phyloP scores from a whole-genome alignment of 2,329 filamentous ascomycete genomes.

The Camillea tinctor region DNA sequence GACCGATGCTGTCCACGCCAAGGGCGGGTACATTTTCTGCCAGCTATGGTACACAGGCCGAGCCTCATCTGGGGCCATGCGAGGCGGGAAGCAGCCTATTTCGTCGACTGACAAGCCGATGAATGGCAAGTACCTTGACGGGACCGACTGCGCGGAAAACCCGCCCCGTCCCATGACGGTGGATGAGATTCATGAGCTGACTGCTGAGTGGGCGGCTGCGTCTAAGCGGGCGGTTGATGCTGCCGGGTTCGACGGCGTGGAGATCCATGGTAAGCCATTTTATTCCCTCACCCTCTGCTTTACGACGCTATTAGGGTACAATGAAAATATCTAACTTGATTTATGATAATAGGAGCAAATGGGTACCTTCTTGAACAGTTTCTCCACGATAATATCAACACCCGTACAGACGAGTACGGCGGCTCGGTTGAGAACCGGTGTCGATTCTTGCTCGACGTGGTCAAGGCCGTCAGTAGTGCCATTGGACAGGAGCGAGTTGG shows the following conservation, averaged over 20 bases:
- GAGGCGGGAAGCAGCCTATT: conserved; percentile 22
- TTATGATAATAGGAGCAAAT: conserved; percentile 38
- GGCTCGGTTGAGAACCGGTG: conserved; percentile 27
- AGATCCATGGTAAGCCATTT: conserved; percentile 39
- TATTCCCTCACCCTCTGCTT: not conserved
- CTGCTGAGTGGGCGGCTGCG: conserved; percentile 56
- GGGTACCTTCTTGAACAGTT: conserved; percentile 61
- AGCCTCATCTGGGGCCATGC: conserved; percentile 37
- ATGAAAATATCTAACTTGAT: conserved; percentile 1
- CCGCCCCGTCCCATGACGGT: conserved; percentile 62
- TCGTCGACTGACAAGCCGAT: conserved; percentile 29
- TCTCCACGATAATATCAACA: conserved; percentile 35
- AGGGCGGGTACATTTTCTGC: conserved; percentile 55
- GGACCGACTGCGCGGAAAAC: conserved; percentile 26
- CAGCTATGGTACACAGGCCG: conserved; percentile 62
- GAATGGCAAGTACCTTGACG: conserved; percentile 30
- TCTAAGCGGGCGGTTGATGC: conserved; percentile 51
- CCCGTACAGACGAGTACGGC: conserved; percentile 27
- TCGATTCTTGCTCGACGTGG: conserved; percentile 24
- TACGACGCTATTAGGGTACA: too few relatives aligned
- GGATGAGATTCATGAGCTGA: conserved; percentile 63
- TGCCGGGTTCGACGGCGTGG: conserved; percentile 61
- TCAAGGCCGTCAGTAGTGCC: conserved; percentile 22
- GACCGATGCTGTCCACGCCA: conserved; percentile 57
- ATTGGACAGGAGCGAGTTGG: conserved; percentile 24